Base-by-base conservation (phyloP, 192 early-diverging fungal genomes). In the Backusella luteola region DNA sequence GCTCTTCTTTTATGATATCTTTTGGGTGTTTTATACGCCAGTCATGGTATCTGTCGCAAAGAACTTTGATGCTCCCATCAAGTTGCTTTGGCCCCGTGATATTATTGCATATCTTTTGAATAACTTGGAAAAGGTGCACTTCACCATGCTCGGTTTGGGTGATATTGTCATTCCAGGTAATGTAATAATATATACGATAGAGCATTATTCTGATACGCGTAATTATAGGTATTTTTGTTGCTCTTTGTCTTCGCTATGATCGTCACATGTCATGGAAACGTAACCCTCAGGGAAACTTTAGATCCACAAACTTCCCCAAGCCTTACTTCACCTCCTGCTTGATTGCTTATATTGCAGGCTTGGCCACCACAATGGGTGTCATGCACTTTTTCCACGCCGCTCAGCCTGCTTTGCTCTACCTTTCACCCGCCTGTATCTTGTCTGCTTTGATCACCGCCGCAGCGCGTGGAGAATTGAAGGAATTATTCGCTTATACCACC, bases 31-130 rank as follows among this genome's bases (percentile, higher is more conserved):
- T 89, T 96, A 96, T 41, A 98, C 97, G 3, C 93, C 96, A 38
- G 97, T 99, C 26, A 99, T 99, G 97, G 97, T 98, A 15, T 94
- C 93, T 1, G 97, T 99, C 23, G 97, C 97, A 49, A 97, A 94
- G 85, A 93, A 90, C 77, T 95, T 98, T 70, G 97, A 99, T 79
- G 96, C 94, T 6, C 97, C 97, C 41, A 95, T 99, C 83, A 99
- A 99, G 88, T 91, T 99, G 6, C 84, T 97, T 42, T 96, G 90
- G 82, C 96, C 97, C 34, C 93, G 93, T 73, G 81, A 92, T 42
- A 81, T 93, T 42, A 83, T 90, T 82, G 77, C 82, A 35, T 75
- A 88, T 35, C 75, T 90, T 21, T 78, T 76, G 49, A 84, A 87
- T 29, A 77, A 87, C 4, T 71, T 75, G n/a, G 84, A 84, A 21